Conservation (phyloP, 345 rosid species). For the Mangifera indica region DNA sequence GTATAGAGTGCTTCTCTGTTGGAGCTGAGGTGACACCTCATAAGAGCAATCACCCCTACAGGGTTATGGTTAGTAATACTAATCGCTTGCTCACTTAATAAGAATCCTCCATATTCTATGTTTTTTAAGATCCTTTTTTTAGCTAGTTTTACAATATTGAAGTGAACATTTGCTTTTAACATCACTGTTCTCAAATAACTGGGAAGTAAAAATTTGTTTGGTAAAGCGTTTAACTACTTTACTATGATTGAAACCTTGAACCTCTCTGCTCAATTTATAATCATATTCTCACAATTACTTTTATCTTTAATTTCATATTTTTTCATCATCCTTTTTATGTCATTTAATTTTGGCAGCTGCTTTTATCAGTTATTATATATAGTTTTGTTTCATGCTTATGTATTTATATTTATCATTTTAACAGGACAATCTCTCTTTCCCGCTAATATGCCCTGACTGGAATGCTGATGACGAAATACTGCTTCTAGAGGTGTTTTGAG, state of each 20-base stretch:
- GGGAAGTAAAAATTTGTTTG: too few relatives aligned
- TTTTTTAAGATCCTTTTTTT: not conserved
- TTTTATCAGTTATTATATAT: not conserved
- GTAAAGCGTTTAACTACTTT: not conserved
- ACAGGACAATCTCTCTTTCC: conserved; percentile 88
- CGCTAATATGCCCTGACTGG: conserved; percentile 92
- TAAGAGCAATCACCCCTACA: conserved; percentile 76
- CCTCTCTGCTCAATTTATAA: not conserved
- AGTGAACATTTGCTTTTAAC: not conserved
- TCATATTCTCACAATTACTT: not conserved
- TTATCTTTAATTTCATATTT: not conserved
- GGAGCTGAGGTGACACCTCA: conserved; percentile 95
- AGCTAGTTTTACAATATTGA: not conserved
- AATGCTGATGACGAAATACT: conserved; percentile 97
- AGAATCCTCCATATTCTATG: not conserved
- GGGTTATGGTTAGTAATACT: conserved; percentile 83
- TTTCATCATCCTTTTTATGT: not conserved
- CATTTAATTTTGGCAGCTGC: not conserved
- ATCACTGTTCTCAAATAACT: too few relatives aligned
- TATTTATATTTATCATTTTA: conserved; percentile 14
- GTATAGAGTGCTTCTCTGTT: conserved; percentile 92
- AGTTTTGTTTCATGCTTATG: not conserved
- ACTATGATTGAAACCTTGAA: not conserved
- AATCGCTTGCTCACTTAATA: not conserved
- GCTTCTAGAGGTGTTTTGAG: conserved; percentile 73